Evolutionary conservation across 176 grass and related monocot genomes (phyloP).

Genomic region (Dendrocalamus sinicus): DNA sequence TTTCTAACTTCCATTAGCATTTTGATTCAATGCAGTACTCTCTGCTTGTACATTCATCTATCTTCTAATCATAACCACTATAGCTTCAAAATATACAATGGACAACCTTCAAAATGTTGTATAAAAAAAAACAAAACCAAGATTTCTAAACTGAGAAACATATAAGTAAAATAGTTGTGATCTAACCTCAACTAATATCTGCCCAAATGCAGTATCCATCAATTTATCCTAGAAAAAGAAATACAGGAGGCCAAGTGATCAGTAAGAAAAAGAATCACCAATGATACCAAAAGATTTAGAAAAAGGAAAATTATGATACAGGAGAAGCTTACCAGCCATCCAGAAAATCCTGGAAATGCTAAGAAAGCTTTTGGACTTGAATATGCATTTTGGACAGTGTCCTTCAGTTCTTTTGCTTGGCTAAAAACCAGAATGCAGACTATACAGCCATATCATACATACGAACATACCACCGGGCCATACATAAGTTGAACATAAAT

Average conservation of each 20-base stretch:
- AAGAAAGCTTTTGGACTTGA: too few relatives aligned
- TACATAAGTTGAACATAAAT: too few relatives aligned
- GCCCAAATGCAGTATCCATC: constrained; percentile 88
- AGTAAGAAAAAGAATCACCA: constrained; percentile 27
- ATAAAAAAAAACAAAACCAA: constrained; percentile 31
- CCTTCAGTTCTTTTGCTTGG: too few relatives aligned
- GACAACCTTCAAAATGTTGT: background rate
- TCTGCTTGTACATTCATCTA: background rate
- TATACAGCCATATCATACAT: too few relatives aligned
- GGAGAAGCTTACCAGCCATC: constrained; percentile 80
- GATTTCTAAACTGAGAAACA: background rate
- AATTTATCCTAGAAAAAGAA: constrained; percentile 77
- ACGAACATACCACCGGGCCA: too few relatives aligned
- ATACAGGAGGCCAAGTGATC: constrained; percentile 27
- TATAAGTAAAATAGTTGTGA: constrained; percentile 27
- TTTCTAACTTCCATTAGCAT: background rate
- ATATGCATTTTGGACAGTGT: too few relatives aligned
- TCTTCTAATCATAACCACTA: background rate
- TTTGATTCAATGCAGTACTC: background rate
- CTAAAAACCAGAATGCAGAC: too few relatives aligned
- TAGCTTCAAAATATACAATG: background rate
- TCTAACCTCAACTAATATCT: constrained; percentile 94
- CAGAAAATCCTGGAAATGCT: constrained; percentile 80
- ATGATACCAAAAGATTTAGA: background rate
- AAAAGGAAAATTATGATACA: constrained; percentile 33